Base-by-base conservation (phyloP, 257 asterid species). In the Hygrophila difformis region DNA sequence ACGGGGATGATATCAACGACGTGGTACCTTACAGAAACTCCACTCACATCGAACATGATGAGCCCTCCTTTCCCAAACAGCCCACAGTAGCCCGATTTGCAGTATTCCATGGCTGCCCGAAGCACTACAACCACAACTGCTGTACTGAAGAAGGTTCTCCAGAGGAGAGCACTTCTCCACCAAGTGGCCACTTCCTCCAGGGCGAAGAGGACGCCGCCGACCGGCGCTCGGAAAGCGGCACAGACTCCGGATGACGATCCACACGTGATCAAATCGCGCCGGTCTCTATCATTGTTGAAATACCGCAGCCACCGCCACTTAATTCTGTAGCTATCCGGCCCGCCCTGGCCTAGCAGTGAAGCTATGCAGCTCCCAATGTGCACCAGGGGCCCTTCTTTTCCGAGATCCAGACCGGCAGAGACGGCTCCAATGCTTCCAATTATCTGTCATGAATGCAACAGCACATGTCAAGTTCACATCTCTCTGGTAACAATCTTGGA, bases 141-240 rank as follows among this genome's bases (percentile, higher is more conserved):
- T 0, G 95, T 76, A 57, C 97, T 87, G 79, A 87, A 87, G 66
- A 87, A 84, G 6, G 83, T 78, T 59, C 97, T 84, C 95, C 97
- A 87, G 22, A 84, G 82, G 42, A 87, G 92, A 43, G 95, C 92
- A 51, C 95, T 84, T 72, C 97, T 72, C 95, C 97, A 87, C 97
- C 97, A 87, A 8, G 97, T 87, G 9, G 95, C 95, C 56, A 87
- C 93, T 68, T 87, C 97, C 63, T 87, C 97, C 8, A 87, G 73
- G 20, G 93, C 67, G 18, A 87, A 87, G 35, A 87, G 78, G 50
- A 87, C 87, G 6, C 96, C 96, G 12, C 94, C 97, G n/a, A 87
- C 91, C 13, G 97, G 94, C 39, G 97, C 60, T 19, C 91, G 67
- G 76, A 87, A 87, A 71, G 97, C 94, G 29, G 97, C 97, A 63